A percentile compares a stretch with the other conserved stretches of the same genome.
Conservation (phyloP, 192 early-diverging fungal genomes). For the Phycomyces blakesleeanus region DNA sequence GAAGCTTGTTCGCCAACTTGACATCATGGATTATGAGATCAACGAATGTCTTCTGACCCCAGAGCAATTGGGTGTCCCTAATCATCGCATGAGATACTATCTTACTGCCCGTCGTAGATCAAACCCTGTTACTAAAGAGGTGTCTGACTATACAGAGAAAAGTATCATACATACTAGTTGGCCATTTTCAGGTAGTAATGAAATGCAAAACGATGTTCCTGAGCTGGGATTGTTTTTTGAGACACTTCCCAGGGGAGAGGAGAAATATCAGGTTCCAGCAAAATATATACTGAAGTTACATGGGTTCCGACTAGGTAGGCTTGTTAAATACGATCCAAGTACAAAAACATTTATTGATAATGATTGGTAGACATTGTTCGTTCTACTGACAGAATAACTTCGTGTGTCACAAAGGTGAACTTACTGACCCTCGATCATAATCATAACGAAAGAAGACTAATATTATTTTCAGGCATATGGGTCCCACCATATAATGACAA, state of each 20-base stretch:
- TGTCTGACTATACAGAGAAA: slow-evolving; percentile 10
- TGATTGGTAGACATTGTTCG: slow-evolving; percentile 56
- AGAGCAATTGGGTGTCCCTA: slow-evolving; percentile 71
- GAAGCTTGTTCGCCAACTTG: slow-evolving; percentile 50
- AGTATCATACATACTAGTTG: slow-evolving; percentile 36
- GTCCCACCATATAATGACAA: slow-evolving; percentile 68
- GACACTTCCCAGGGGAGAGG: slow-evolving; percentile 8
- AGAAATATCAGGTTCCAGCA: slow-evolving; percentile 36
- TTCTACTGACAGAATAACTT: slow-evolving; percentile 50
- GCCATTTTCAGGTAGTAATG: slow-evolving; percentile 44
- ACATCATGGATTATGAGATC: slow-evolving; percentile 54
- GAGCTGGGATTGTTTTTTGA: slow-evolving; percentile 30
- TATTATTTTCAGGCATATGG: slow-evolving; percentile 73
- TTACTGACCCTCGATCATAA: no score
- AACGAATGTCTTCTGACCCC: slow-evolving; percentile 72
- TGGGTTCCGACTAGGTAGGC: slow-evolving; percentile 48
- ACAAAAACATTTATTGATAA: not conserved
- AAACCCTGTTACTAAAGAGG: slow-evolving; percentile 5
- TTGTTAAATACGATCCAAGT: not conserved
- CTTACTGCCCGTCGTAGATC: slow-evolving; percentile 48
- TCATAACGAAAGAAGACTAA: no score
- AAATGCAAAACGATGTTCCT: slow-evolving; percentile 19
- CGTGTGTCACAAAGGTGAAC: slow-evolving; percentile 70
- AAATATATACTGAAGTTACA: slow-evolving; percentile 42
- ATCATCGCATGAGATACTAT: slow-evolving; percentile 74